phyloP scores from a whole-genome alignment of 140 eudicot species.

The Flaveria floridana region DNA sequence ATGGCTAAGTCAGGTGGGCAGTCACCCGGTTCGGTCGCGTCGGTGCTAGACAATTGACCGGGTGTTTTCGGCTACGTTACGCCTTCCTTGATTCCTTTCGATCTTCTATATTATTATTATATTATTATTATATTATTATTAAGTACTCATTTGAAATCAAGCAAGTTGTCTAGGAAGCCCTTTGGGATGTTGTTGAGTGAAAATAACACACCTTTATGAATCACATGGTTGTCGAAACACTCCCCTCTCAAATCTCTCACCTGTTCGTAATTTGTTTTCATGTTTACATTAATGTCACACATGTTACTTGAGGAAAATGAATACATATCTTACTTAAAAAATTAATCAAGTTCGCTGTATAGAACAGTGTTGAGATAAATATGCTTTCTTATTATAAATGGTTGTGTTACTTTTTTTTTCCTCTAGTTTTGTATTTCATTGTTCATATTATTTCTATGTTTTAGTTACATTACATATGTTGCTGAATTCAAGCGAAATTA shows the following conservation, averaged over 20 bases:
- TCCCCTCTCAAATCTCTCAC: not conserved
- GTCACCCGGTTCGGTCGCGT: slow-evolving; percentile 41
- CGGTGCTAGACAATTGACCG: slow-evolving; percentile 41
- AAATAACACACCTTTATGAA: slow-evolving; percentile 13
- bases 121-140: not conserved
- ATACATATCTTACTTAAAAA: too few relatives aligned
- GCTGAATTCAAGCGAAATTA: too few relatives aligned
- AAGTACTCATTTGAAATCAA: slow-evolving; percentile 9
- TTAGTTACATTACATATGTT: too few relatives aligned
- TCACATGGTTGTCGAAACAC: not conserved
- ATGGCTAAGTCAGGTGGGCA: slow-evolving; percentile 29
- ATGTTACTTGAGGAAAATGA: too few relatives aligned
- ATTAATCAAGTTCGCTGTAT: too few relatives aligned
- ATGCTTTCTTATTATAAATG: too few relatives aligned
- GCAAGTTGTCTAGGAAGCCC: not conserved
- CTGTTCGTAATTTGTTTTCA: too few relatives aligned
- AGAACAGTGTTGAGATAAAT: too few relatives aligned
- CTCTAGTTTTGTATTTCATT: too few relatives aligned
- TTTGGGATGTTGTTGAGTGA: not conserved
- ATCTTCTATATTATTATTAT: slow-evolving; percentile 6
- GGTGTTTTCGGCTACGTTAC: slow-evolving; percentile 44
- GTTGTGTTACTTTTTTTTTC: too few relatives aligned
- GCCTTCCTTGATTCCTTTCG: slow-evolving; percentile 32
- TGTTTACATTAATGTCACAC: too few relatives aligned
- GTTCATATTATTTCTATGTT: too few relatives aligned